Percentiles rank a stretch among this genome's conserved stretches.
phyloP scores from a whole-genome alignment of 768 basidiomycete genomes.

The Cystobasidium onofrii region DNA sequence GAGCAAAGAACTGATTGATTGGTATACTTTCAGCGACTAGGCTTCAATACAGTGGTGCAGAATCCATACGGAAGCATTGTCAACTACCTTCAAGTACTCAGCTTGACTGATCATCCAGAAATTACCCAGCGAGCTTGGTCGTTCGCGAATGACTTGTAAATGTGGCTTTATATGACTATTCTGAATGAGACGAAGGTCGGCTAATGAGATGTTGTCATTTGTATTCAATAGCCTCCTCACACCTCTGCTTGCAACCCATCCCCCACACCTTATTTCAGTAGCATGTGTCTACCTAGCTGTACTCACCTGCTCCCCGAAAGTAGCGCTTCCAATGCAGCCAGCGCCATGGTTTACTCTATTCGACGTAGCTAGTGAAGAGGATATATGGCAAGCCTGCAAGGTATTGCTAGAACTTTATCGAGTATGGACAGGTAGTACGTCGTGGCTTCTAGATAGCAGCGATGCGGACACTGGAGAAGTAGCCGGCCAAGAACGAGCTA shows the following conservation, averaged over 20 bases:
- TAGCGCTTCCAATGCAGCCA: slow-evolving; percentile 64
- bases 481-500: background rate
- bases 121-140: slow-evolving; percentile 81
- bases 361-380: slow-evolving; percentile 53
- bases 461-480: background rate
- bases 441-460: background rate
- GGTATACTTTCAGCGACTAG: slow-evolving; percentile 49
- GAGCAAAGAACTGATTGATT: background rate
- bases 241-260: slow-evolving; percentile 79
- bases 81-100: slow-evolving; percentile 84
- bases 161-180: background rate
- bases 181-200: too few species aligned
- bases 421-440: slow-evolving; percentile 34
- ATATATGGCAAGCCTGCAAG: slow-evolving; percentile 30
- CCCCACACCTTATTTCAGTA: slow-evolving; percentile 80
- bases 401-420: slow-evolving; percentile 37
- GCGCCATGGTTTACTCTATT: slow-evolving; percentile 90
- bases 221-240: slow-evolving; percentile 67
- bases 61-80: slow-evolving; percentile 89
- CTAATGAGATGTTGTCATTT: too few species aligned
- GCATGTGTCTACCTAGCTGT: slow-evolving; percentile 76
- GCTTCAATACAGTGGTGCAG: slow-evolving; percentile 87
- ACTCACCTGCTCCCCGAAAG: slow-evolving; percentile 54
- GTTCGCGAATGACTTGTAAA: slow-evolving; percentile 89
- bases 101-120: slow-evolving; percentile 63